Evolutionary conservation across 257 asterid genomes (phyloP).

Genomic region (Mentha longifolia): DNA sequence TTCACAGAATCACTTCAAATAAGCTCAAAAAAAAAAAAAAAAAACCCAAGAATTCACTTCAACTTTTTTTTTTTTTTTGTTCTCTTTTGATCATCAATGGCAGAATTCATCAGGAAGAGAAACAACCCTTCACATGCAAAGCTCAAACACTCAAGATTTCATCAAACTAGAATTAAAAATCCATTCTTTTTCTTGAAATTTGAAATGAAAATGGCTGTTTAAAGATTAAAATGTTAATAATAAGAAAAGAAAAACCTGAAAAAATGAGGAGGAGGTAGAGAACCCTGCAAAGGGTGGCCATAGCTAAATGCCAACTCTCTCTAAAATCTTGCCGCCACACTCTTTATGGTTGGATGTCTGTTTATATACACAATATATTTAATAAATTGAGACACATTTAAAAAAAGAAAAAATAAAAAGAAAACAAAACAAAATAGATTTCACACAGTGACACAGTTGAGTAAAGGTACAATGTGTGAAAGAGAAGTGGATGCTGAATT

Average conservation of each 20-base stretch:
- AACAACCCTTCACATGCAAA: slow-evolving; percentile 30
- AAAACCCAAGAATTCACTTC: slow-evolving; percentile 13
- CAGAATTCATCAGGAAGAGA: slow-evolving; percentile 13
- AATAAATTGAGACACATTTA: neutral
- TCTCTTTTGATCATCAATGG: neutral
- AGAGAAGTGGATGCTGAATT: slow-evolving; percentile 15
- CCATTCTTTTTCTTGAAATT: slow-evolving; percentile 1
- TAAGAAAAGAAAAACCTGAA: slow-evolving; percentile 54
- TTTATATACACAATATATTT: slow-evolving; percentile 27
- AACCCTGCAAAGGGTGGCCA: slow-evolving; percentile 68
- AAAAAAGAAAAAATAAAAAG: too few relatives aligned
- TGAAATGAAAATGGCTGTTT: neutral
- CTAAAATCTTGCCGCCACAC: slow-evolving; percentile 49
- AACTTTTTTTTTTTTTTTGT: neutral
- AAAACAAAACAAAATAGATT: too few relatives aligned
- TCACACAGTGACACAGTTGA: neutral
- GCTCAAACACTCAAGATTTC: slow-evolving; percentile 18
- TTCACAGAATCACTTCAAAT: slow-evolving; percentile 21
- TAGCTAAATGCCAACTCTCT: slow-evolving; percentile 55
- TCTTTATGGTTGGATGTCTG: slow-evolving; percentile 36
- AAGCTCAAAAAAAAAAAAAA: neutral
- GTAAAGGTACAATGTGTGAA: slow-evolving; percentile 32
- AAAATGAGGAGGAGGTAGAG: slow-evolving; percentile 49
- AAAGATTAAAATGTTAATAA: slow-evolving; percentile 19
- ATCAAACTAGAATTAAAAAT: neutral